phyloP scores from a whole-genome alignment of 2,329 filamentous ascomycete species.

The Microdochium paspali region DNA sequence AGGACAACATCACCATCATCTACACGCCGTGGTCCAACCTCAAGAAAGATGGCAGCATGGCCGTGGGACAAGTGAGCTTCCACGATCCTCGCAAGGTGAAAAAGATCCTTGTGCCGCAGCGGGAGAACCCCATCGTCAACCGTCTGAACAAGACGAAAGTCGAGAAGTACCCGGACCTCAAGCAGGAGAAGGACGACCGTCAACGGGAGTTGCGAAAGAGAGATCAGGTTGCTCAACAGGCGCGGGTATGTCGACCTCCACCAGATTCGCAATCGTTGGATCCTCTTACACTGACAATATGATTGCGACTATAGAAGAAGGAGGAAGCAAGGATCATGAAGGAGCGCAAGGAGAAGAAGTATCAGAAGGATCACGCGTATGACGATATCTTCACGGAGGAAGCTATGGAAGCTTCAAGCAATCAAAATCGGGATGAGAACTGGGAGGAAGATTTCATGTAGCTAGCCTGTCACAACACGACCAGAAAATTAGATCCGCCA shows the following conservation, averaged over 20 bases:
- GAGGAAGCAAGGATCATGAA: slow-evolving; percentile 65
- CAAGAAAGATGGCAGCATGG: slow-evolving; percentile 93
- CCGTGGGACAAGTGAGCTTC: slow-evolving; percentile 88
- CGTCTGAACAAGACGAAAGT: slow-evolving; percentile 95
- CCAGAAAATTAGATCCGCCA: too few relatives aligned
- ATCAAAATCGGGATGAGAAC: slow-evolving; percentile 70
- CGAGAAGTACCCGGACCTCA: slow-evolving; percentile 78
- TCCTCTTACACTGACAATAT: slow-evolving; percentile 1
- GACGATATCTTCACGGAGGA: slow-evolving; percentile 85
- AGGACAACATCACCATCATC: slow-evolving; percentile 92
- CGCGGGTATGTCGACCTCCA: slow-evolving; percentile 57
- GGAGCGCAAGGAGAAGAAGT: slow-evolving; percentile 82
- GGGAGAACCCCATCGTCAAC: slow-evolving; percentile 89
- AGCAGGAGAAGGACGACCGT: slow-evolving; percentile 71
- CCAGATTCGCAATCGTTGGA: too few relatives aligned
- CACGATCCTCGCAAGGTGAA: slow-evolving; percentile 82
- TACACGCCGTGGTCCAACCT: slow-evolving; percentile 98
- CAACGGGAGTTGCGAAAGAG: slow-evolving; percentile 61
- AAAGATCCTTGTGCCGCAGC: slow-evolving; percentile 66
- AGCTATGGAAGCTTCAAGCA: slow-evolving; percentile 66
- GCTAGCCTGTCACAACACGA: background rate
- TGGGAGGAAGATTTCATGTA: slow-evolving; percentile 95
- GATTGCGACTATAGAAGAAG: slow-evolving; percentile 47
- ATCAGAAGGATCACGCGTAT: slow-evolving; percentile 95
- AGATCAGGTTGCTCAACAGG: slow-evolving; percentile 54